These are phyloP conservation scores for Melanomma pulvis-pyrius DNA, from an alignment of 495 filamentous ascomycete genomes.

Conservation along the genomic window DNA sequence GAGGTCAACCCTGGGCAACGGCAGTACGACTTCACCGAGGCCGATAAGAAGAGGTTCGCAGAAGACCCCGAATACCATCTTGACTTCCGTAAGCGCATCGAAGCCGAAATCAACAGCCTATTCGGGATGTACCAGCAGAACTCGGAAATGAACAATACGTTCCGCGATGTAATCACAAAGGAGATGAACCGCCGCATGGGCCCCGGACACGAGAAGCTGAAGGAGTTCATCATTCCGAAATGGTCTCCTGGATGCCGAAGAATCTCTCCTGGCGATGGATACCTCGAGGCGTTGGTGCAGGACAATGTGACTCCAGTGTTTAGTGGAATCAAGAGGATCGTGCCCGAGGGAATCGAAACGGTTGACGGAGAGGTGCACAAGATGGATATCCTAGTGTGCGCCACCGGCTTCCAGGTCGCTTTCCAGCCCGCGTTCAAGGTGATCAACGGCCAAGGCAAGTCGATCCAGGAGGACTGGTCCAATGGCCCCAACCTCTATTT, in stretches of 20 bases:
- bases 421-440: slow-evolving; percentile 39
- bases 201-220: slow-evolving; percentile 41
- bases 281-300: slow-evolving; percentile 40
- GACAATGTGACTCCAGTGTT: slow-evolving; percentile 36
- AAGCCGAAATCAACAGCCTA: slow-evolving; percentile 42
- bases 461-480: slow-evolving; percentile 37
- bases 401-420: slow-evolving; percentile 41
- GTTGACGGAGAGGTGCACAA: slow-evolving; percentile 36
- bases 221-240: slow-evolving; percentile 45
- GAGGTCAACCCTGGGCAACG: slow-evolving; percentile 39
- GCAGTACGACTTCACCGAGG: slow-evolving; percentile 42
- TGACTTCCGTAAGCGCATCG: slow-evolving; percentile 42
- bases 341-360: slow-evolving; percentile 36
- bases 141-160: slow-evolving; percentile 35
- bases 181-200: slow-evolving; percentile 43
- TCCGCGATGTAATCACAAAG: slow-evolving; percentile 36
- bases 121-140: slow-evolving; percentile 44
- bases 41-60: slow-evolving; percentile 43
- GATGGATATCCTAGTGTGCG: slow-evolving; percentile 41
- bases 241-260: slow-evolving; percentile 39
- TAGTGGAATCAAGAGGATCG: slow-evolving; percentile 31
- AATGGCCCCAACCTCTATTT: slow-evolving; percentile 37
- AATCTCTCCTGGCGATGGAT: slow-evolving; percentile 40
- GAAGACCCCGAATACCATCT: slow-evolving; percentile 44
- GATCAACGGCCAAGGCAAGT: slow-evolving; percentile 32